These are phyloP conservation scores for Theobroma grandiflorum DNA, from an alignment of 441 rosid genomes.

Conservation along the genomic window DNA sequence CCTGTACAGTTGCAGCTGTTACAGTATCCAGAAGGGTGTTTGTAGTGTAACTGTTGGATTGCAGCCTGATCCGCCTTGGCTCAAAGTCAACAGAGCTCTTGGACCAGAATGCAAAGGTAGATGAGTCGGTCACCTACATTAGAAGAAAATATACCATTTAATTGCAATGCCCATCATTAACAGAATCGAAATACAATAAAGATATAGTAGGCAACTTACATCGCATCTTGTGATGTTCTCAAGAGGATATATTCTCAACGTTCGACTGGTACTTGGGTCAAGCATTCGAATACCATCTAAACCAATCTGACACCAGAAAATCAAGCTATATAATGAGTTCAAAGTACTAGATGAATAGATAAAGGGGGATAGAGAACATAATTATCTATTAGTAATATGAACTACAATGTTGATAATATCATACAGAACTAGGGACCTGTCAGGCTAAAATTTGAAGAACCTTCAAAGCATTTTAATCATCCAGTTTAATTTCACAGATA, in stretches of 20 bases:
- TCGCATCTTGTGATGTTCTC: constrained; percentile 96
- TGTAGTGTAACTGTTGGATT: constrained; percentile 90
- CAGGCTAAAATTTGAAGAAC: neutral
- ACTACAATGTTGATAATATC: constrained; percentile 6
- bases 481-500: neutral
- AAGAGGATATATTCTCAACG: constrained; percentile 91
- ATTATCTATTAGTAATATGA: neutral
- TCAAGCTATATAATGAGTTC: neutral
- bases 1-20: constrained; percentile 99
- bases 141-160: constrained; percentile 24
- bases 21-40: constrained; percentile 89
- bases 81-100: constrained; percentile 94
- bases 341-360: neutral
- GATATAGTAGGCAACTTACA: constrained; percentile 48
- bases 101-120: constrained; percentile 95
- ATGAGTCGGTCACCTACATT: constrained; percentile 73
- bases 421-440: neutral
- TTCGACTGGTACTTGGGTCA: constrained; percentile 87
- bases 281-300: constrained; percentile 99
- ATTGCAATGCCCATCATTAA: neutral
- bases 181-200: constrained; percentile 5
- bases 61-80: constrained; percentile 91
- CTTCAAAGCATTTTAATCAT: constrained; percentile 16
- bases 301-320: constrained; percentile 67
- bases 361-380: neutral